These are phyloP conservation scores for Sphaerulina musiva DNA, from an alignment of 2,329 filamentous ascomycete genomes.

Conservation along the genomic window DNA sequence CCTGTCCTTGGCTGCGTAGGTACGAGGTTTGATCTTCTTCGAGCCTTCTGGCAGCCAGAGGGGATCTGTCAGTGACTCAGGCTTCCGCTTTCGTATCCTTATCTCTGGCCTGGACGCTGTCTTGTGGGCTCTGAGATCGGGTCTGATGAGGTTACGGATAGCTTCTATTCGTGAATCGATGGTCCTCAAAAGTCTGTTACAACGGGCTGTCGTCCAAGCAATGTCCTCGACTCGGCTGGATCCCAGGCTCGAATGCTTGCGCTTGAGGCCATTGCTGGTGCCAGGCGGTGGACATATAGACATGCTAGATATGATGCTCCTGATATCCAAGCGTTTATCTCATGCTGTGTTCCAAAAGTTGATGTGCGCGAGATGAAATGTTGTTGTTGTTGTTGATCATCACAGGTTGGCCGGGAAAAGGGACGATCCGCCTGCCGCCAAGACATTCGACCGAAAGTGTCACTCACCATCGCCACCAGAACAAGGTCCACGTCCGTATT, in stretches of 20 bases:
- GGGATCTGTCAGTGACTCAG: constrained; percentile 17
- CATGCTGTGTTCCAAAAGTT: constrained; percentile 1
- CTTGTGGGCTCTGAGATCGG: not conserved
- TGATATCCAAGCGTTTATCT: not conserved
- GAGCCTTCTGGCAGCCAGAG: constrained; percentile 16
- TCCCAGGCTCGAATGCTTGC: constrained; percentile 11
- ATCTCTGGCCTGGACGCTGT: not conserved
- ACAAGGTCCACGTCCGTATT: no score
- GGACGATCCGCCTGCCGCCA: not conserved
- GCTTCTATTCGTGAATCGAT: constrained; percentile 17
- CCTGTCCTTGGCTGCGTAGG: constrained; percentile 13
- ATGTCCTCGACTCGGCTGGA: constrained; percentile 14
- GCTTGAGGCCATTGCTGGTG: not conserved
- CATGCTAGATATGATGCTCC: constrained; percentile 6
- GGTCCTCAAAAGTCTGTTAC: constrained; percentile 18
- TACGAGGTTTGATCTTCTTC: constrained; percentile 6
- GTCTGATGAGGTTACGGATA: constrained; percentile 12
- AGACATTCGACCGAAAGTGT: not conserved
- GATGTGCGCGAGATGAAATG: not conserved
- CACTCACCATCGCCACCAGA: not conserved
- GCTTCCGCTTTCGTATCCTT: constrained; percentile 1
- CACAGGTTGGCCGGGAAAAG: constrained; percentile 1
- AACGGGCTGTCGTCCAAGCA: constrained; percentile 22
- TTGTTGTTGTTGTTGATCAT: not conserved
- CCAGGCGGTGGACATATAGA: not conserved